Evolutionary conservation across 208 protist genomes (phyloP).

Genomic region (Baffinella frigidus): DNA sequence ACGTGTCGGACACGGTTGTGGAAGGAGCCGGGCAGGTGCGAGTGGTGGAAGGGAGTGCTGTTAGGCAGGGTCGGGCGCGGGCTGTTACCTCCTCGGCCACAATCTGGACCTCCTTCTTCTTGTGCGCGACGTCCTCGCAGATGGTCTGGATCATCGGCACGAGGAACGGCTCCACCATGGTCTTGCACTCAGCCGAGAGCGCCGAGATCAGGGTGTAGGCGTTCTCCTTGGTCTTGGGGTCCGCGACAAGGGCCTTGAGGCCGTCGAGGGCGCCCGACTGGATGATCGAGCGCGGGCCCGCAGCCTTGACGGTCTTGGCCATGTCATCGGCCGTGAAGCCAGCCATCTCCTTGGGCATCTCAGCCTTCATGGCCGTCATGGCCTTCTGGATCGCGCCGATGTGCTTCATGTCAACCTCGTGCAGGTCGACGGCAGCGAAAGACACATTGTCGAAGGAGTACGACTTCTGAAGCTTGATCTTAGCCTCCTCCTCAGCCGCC

Average conservation of each 20-base stretch:
- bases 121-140: constrained; percentile 42
- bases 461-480: constrained; percentile 15
- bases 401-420: constrained; percentile 21
- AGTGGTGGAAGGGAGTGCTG: too few species aligned
- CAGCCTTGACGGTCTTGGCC: background rate
- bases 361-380: background rate
- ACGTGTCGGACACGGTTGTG: too few species aligned
- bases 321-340: constrained; percentile 28
- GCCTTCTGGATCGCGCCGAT: constrained; percentile 38
- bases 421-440: background rate
- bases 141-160: background rate
- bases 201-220: background rate
- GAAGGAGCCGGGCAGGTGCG: too few species aligned
- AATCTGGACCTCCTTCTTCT: constrained; percentile 18
- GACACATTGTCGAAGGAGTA: constrained; percentile 52
- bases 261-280: background rate
- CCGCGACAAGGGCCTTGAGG: background rate
- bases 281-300: background rate
- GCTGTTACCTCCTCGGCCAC: background rate
- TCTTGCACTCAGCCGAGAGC: background rate
- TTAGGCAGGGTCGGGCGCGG: too few species aligned
- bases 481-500: background rate
- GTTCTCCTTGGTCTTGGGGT: background rate
- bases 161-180: background rate
- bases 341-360: background rate